These are phyloP conservation scores for Coemansia sp. DNA, from an alignment of 192 early-diverging fungal genomes.

Conservation along the genomic window DNA sequence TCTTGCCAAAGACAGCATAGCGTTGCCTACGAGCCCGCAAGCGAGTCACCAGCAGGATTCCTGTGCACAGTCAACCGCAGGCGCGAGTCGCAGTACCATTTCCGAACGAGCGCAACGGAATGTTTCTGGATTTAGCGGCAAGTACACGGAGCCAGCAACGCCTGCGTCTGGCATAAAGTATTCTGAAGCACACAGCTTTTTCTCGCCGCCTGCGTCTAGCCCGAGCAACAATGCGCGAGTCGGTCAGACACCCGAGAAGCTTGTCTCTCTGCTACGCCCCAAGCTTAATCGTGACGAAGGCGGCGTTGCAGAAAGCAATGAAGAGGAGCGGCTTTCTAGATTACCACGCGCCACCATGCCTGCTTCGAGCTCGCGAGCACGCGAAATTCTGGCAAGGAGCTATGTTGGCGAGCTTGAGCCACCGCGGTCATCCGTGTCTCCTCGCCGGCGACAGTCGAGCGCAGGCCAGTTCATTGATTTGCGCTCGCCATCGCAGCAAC, in stretches of 20 bases:
- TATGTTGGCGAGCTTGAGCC: neutral
- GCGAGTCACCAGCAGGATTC: no score
- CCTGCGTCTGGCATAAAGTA: neutral
- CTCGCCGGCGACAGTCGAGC: neutral
- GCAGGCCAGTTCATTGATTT: neutral
- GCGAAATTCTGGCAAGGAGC: neutral
- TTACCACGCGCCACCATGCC: no score
- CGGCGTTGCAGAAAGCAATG: neutral
- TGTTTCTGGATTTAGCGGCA: neutral
- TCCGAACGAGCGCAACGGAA: constrained; percentile 1
- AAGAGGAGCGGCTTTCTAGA: no score
- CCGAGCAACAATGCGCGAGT: neutral
- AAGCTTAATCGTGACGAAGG: neutral
- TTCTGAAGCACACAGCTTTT: neutral
- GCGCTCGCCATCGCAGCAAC: neutral
- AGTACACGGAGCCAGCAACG: neutral
- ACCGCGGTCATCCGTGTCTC: neutral
- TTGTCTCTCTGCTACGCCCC: neutral
- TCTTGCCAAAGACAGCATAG: no score
- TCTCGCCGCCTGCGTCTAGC: neutral
- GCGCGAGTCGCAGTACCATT: no score
- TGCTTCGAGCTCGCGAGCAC: no score
- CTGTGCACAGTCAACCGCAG: no score
- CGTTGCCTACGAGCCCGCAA: no score
- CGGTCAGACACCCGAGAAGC: neutral